Base-by-base conservation (phyloP, 164 flowering plant species). In the Chloranthus sessilifolius region DNA sequence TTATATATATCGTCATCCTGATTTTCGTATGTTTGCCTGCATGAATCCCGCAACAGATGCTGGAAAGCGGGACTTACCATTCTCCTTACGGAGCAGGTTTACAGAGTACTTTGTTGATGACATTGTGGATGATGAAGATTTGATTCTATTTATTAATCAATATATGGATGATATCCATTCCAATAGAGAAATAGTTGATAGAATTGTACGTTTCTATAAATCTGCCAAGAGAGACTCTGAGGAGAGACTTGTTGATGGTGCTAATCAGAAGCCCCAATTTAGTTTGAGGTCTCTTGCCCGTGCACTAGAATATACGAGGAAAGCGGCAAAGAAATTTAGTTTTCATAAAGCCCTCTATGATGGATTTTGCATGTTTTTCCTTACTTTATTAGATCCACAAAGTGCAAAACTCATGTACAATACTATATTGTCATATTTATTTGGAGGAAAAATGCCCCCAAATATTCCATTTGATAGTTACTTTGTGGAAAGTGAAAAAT, bases 31-130 rank as follows among this genome's bases (percentile, higher is more conserved):
- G 46, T 94, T 94, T 77, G 95, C 95, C 3, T 88, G 99, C 62
- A 94, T 94, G 99, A 94, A 94, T 75, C 99, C 99, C 55, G 99
- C 99, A 44, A 94, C 89, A 42, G 99, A 94, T 82, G 91, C 95
- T 57, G 97, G 99, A 41, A 94, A 94, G 74, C 66, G 88, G 33
- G 95, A 94, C 52, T 63, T 94, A 60, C 90, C 95, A 1, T 64
- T 65, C 47, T 69, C 90, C 25, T 41, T 94, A 20, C 63, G 95
- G 41, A 75, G 88, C 61, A 79, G 96, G 70, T 94, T 94, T 65
- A 82, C 99, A 6, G 95, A 88, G 58, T 82, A 74, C 61, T 86
- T 75, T 74, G 95, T 94, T 55, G 97, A 94, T 69, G 99, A 94
- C 67, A 64, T 81, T 41, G 62, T 84, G 66, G 76, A 81, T 64